A percentile compares a stretch with the other conserved stretches of the same genome.
Conservation (phyloP, 192 early-diverging fungal genomes). For the Dissophora globulifera region DNA sequence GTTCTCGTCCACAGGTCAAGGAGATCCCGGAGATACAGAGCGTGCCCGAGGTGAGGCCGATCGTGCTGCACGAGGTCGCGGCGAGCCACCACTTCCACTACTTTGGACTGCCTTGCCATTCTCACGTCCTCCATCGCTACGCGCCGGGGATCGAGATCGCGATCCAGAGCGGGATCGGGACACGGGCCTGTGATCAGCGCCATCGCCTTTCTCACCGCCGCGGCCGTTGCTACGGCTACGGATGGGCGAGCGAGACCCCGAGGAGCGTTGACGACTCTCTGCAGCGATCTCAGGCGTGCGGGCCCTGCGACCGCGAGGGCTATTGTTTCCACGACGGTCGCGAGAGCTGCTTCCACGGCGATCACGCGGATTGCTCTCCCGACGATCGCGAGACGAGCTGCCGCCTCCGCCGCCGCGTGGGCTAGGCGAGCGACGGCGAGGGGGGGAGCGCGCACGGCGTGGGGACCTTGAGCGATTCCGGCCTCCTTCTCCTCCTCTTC, state of each 20-base stretch:
- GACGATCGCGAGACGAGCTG: no score
- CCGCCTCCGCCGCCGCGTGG: constrained; percentile 55
- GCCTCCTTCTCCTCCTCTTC: no score
- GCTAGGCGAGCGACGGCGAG: constrained; percentile 55
- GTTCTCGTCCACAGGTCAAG: no score
- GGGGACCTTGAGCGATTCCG: constrained; percentile 37
- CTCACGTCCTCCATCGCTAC: no score
- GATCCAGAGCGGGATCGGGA: constrained; percentile 23
- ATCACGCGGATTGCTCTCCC: no score
- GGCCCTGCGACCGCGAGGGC: constrained; percentile 22
- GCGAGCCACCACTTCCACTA: constrained; percentile 13
- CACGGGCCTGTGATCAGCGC: background rate
- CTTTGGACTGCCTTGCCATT: background rate
- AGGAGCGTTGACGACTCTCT: constrained; percentile 20
- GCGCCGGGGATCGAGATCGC: constrained; percentile 25
- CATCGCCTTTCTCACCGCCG: constrained; percentile 7
- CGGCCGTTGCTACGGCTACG: constrained; percentile 24
- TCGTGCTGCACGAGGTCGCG: constrained; percentile 9
- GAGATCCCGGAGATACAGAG: constrained; percentile 18
- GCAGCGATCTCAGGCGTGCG: constrained; percentile 28
- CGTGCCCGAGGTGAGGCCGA: constrained; percentile 30
- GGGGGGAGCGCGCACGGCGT: constrained; percentile 49
- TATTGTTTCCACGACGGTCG: no score
- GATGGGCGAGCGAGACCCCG: constrained; percentile 40
- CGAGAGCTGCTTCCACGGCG: constrained; percentile 39